Evolutionary conservation across 1,284 basidiomycete genomes (phyloP).

Genomic region (Pascua sp.): DNA sequence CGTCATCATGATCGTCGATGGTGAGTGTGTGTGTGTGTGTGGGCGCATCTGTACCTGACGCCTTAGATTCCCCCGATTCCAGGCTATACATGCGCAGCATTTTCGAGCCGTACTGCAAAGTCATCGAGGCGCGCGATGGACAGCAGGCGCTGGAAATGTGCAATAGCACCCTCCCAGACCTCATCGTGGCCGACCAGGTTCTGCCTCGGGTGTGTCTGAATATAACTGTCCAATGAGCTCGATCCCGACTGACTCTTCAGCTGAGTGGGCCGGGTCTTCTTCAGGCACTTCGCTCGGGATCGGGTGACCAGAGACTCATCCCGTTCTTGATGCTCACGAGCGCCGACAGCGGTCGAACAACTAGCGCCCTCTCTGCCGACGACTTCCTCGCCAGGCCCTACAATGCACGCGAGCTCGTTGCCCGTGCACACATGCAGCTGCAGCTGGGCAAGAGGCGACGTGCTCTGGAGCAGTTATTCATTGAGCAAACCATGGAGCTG

Average conservation of each 20-base stretch:
- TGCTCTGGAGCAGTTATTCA: constrained; percentile 39
- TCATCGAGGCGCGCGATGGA: constrained; percentile 50
- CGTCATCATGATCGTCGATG: constrained; percentile 45
- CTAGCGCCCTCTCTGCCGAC: too few species aligned
- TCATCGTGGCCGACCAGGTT: constrained; percentile 51
- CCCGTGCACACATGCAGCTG: constrained; percentile 44
- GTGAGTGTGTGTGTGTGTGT: constrained; percentile 15
- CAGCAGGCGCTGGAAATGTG: constrained; percentile 45
- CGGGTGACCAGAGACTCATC: too few species aligned
- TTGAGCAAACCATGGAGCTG: constrained; percentile 41
- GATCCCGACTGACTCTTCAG: too few species aligned
- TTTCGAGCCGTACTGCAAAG: constrained; percentile 45
- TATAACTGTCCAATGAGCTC: too few species aligned
- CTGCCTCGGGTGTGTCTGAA: constrained; percentile 40
- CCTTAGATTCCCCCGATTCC: constrained; percentile 34
- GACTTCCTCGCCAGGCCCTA: constrained; percentile 47
- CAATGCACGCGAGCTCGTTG: constrained; percentile 50
- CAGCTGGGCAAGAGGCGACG: constrained; percentile 42
- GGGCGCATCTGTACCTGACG: constrained; percentile 16
- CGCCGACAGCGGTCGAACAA: too few species aligned
- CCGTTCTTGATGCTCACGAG: too few species aligned
- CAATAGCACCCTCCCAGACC: constrained; percentile 25
- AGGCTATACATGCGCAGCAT: constrained; percentile 42
- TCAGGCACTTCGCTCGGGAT: too few species aligned
- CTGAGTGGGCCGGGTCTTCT: too few species aligned